Evolutionary conservation across 176 grass and related monocot genomes (phyloP), one percentile per base, ranked within the genome.

Genomic region (Tillandsia fasciculata): DNA sequence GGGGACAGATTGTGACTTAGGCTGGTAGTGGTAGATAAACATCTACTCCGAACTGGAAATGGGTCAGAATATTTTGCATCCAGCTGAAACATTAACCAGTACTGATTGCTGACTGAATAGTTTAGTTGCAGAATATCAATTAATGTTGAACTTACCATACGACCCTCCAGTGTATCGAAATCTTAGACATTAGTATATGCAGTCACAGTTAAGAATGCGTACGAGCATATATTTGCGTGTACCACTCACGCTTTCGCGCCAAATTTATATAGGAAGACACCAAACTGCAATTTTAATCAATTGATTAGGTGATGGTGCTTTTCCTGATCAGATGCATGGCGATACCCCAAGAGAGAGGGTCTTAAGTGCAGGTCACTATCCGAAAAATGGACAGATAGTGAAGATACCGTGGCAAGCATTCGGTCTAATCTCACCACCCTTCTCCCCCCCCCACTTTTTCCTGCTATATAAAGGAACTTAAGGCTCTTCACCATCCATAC

Each of bases 391-490:
- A 65, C 70, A 90, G 80, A 90, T 76, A 79, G 73, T 89, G 59
- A 86, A 75, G 49, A 84, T 49, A 84, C 74, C 51, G 63, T 90
- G 83, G 87, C 83, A 84, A 76, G 73, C 87, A 20, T 20, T 20
- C 20, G 20, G 20, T 20, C 20, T 20, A 20, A 20, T 20, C 20
- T 20, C 20, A 20, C 20, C 20, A 20, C 20, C 20, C 0, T 20
- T 20, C 20, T 20, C 71, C 42, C 72, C 57, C 83, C 11, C 49
- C 15, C n/a, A n/a, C n/a, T 79, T 64, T 67, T 42, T 42, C 33
- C 67, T 20, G 73, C 81, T 96, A 96, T 96, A 87, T 96, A 96
- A 80, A 78, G 66, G 49, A 68, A 71, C 58, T n/a, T 10, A 26
- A 72, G 61, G 15, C 85, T 61, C n/a, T 50, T 51, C 68, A 67